Conservation (phyloP, 192 early-diverging fungal genomes). For the Coemansia sp. region DNA sequence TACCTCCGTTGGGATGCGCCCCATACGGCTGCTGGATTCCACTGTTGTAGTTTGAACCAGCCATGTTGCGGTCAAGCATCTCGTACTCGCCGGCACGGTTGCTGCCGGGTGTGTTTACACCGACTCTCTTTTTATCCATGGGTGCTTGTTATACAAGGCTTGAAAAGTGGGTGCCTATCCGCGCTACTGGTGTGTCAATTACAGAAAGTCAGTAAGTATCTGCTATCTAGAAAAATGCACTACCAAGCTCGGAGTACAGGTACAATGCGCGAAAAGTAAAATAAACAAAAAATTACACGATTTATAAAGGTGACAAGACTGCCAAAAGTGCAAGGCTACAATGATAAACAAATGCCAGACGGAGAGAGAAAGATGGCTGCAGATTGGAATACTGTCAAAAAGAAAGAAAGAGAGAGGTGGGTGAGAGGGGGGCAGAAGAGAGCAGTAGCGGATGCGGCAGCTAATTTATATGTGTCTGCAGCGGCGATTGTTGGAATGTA, state of each 20-base stretch:
- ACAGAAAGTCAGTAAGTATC: too few species aligned
- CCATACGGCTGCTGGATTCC: conserved; percentile 16
- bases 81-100: conserved; percentile 44
- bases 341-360: neutral
- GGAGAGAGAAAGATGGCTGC: neutral
- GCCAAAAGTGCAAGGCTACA: neutral
- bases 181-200: neutral
- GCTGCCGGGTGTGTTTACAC: conserved; percentile 4
- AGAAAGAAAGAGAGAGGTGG: conserved; percentile 3
- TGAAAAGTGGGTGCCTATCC: neutral
- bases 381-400: neutral
- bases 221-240: neutral
- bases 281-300: neutral
- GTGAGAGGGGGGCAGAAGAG: neutral
- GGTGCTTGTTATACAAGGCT: neutral
- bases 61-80: conserved; percentile 50
- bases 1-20: conserved; percentile 8
- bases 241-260: neutral
- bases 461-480: too few species aligned
- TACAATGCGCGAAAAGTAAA: neutral
- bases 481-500: neutral
- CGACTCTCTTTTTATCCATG: conserved; percentile 33
- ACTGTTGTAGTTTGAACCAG: conserved; percentile 13
- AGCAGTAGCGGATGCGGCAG: neutral
- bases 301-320: neutral